phyloP scores from a whole-genome alignment of 176 grass and related monocot genomes.

The Olyra latifolia region DNA sequence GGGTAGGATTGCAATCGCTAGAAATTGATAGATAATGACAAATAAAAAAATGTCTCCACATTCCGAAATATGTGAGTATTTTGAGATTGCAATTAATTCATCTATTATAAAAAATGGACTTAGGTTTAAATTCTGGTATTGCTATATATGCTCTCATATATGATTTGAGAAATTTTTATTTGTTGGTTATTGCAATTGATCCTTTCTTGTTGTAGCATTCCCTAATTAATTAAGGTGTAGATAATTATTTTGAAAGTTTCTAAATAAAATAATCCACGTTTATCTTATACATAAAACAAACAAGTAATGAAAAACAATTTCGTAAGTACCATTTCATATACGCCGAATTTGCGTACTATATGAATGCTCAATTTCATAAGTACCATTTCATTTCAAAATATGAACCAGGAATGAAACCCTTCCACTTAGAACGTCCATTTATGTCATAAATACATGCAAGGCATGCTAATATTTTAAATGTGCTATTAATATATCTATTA shows the following conservation, averaged over 20 bases:
- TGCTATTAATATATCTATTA: not conserved
- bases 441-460: not conserved
- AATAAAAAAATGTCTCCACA: not conserved
- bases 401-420: not conserved
- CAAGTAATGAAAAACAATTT: not conserved
- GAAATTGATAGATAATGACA: not conserved
- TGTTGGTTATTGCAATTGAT: not conserved
- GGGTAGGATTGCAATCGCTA: not conserved
- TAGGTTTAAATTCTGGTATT: not conserved
- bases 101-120: not conserved
- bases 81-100: not conserved
- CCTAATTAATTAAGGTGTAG: not conserved
- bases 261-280: not conserved
- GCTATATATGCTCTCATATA: not conserved
- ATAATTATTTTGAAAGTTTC: not conserved
- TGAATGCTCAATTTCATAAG: not conserved
- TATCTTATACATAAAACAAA: not conserved
- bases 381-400: not conserved
- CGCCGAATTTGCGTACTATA: not conserved
- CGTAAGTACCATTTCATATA: not conserved
- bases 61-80: not conserved
- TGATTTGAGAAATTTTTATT: not conserved
- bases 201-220: not conserved
- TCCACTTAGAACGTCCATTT: not conserved
- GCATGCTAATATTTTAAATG: not conserved